phyloP scores from a whole-genome alignment of 345 rosid genomes.

The Dimocarpus longan region DNA sequence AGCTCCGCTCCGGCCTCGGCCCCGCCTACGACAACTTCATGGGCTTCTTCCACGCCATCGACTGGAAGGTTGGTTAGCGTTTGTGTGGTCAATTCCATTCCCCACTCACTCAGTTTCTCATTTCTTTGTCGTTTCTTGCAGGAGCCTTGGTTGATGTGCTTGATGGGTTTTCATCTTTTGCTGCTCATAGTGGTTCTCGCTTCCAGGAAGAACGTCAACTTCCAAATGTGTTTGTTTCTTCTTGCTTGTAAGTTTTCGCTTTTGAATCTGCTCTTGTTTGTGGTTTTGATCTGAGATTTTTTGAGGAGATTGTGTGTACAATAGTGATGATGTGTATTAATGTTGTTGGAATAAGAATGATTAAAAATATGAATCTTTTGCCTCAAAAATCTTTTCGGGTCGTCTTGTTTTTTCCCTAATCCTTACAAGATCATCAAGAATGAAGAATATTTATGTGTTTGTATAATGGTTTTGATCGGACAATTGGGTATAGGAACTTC shows the following conservation, averaged over 20 bases:
- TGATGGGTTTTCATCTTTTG: constrained; percentile 61
- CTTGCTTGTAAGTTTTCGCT: constrained; percentile 60
- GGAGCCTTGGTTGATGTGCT: constrained; percentile 86
- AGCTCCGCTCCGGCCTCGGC: constrained; percentile 70
- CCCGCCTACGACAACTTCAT: constrained; percentile 81
- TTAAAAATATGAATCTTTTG: neutral
- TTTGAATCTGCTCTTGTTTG: neutral
- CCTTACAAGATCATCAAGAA: neutral
- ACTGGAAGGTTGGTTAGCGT: constrained; percentile 73
- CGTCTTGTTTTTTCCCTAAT: neutral
- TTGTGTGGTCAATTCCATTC: neutral
- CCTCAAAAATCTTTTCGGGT: neutral
- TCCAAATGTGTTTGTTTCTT: constrained; percentile 84
- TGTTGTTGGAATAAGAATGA: neutral
- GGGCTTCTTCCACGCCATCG: constrained; percentile 87
- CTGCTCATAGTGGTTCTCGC: constrained; percentile 52
- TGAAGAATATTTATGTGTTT: neutral
- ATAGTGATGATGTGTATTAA: neutral
- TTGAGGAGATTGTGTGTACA: neutral
- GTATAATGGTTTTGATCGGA: neutral
- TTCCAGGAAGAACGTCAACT: constrained; percentile 71
- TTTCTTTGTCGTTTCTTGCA: constrained; percentile 21
- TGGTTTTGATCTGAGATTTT: neutral
- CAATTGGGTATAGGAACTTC: neutral
- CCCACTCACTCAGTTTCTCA: neutral